phyloP scores from a whole-genome alignment of 2,329 filamentous ascomycete species.

The Colletotrichum falcatum region DNA sequence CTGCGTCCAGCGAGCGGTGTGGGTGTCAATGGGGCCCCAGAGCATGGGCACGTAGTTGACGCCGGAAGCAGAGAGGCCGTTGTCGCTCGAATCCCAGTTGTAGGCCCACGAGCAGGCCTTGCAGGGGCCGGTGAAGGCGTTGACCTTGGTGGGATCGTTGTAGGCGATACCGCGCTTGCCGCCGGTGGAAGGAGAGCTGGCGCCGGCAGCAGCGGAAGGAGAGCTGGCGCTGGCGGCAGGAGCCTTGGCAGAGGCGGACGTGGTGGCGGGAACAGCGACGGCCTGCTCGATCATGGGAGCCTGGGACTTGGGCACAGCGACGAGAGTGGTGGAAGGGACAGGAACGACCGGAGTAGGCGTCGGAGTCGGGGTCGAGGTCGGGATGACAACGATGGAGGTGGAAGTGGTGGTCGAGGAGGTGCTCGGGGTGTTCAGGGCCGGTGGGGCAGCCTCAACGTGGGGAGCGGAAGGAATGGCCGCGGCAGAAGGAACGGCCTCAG shows the following conservation, averaged over 20 bases:
- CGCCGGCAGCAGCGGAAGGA: slow-evolving; percentile 37
- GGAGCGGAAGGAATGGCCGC: background rate
- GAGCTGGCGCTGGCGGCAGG: slow-evolving; percentile 39
- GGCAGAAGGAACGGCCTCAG: too few species aligned
- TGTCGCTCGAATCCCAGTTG: slow-evolving; percentile 71
- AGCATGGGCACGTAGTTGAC: slow-evolving; percentile 76
- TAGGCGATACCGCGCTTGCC: slow-evolving; percentile 77
- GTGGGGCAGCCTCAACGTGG: background rate
- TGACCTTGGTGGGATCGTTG: slow-evolving; percentile 68
- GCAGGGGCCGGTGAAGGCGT: slow-evolving; percentile 58
- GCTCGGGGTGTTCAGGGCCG: slow-evolving; percentile 27
- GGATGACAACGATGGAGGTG: slow-evolving; percentile 30
- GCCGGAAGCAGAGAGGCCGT: slow-evolving; percentile 54
- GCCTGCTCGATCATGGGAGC: slow-evolving; percentile 29
- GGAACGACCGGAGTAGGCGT: slow-evolving; percentile 21
- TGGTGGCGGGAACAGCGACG: slow-evolving; percentile 21
- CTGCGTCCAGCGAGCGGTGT: slow-evolving; percentile 62
- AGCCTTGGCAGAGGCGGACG: slow-evolving; percentile 44
- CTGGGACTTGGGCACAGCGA: slow-evolving; percentile 33
- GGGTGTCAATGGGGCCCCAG: slow-evolving; percentile 63
- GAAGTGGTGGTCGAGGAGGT: slow-evolving; percentile 40
- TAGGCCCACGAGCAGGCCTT: slow-evolving; percentile 69
- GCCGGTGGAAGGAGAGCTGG: slow-evolving; percentile 42
- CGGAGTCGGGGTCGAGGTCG: slow-evolving; percentile 2
- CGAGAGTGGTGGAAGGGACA: slow-evolving; percentile 42